Percentiles rank a stretch among this genome's conserved stretches.
These are phyloP conservation scores for Pouteria campechiana DNA, from an alignment of 179 eudicot species.

Conservation along the genomic window DNA sequence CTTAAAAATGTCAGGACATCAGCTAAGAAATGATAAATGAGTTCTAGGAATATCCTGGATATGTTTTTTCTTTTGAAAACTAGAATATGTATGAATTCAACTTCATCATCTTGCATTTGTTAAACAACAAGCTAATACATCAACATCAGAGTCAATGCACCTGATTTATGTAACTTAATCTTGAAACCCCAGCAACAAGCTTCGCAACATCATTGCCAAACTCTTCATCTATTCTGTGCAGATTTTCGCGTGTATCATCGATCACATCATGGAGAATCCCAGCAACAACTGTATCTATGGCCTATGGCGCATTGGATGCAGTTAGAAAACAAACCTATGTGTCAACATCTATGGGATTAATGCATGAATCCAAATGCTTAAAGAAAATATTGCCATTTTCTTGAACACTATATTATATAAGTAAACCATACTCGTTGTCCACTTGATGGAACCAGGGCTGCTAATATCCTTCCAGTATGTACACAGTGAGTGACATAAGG, in stretches of 20 bases:
- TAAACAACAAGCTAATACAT: background rate
- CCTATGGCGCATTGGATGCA: conserved; percentile 30
- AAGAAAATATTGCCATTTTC: background rate
- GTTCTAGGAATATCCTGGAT: too few species aligned
- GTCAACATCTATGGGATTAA: background rate
- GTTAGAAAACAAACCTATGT: background rate
- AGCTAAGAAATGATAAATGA: too few species aligned
- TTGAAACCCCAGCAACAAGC: conserved; percentile 89
- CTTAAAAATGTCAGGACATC: too few species aligned
- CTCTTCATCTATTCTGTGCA: conserved; percentile 40
- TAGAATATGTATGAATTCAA: too few species aligned
- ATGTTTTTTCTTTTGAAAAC: too few species aligned
- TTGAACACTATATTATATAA: conserved; percentile 1
- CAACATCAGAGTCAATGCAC: conserved; percentile 21
- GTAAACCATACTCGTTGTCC: conserved; percentile 54
- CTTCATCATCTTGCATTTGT: too few species aligned
- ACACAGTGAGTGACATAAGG: conserved; percentile 85
- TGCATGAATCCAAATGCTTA: background rate
- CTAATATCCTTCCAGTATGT: conserved; percentile 74
- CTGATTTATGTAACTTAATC: conserved; percentile 89
- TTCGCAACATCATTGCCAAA: conserved; percentile 78
- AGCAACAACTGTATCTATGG: conserved; percentile 85
- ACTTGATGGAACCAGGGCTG: conserved; percentile 62
- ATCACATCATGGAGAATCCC: conserved; percentile 93
- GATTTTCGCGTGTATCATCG: conserved; percentile 70